phyloP scores from a whole-genome alignment of 108 stramenopile species.

The Nitzschia inconspicua region DNA sequence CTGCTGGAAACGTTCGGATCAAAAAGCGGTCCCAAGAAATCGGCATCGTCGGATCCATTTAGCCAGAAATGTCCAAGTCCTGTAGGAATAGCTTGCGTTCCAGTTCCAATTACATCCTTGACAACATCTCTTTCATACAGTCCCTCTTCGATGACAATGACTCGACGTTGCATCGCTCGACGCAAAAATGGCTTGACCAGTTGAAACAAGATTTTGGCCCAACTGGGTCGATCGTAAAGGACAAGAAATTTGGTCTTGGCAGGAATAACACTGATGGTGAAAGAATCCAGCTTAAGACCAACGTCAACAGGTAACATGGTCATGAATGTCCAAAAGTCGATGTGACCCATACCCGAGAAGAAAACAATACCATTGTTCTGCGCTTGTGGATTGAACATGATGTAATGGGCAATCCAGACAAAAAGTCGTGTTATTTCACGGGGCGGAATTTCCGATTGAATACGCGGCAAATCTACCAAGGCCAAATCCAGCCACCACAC shows the following conservation, averaged over 20 bases:
- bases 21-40: too few species aligned
- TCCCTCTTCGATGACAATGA: slow-evolving; percentile 1
- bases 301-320: background rate
- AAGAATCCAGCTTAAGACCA: background rate
- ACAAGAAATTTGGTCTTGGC: background rate
- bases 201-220: background rate
- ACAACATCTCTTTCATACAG: background rate
- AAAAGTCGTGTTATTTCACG: background rate
- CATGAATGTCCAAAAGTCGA: slow-evolving; percentile 2
- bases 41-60: too few species aligned
- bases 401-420: slow-evolving; percentile 1
- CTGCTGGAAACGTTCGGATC: too few species aligned
- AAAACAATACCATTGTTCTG: background rate
- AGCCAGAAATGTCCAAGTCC: too few species aligned
- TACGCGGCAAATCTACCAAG: background rate
- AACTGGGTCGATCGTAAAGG: background rate
- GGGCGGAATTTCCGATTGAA: background rate
- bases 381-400: background rate
- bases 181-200: background rate
- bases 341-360: background rate
- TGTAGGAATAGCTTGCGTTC: too few species aligned
- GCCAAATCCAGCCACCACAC: slow-evolving; percentile 1
- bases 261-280: too few species aligned
- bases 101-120: too few species aligned
- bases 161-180: background rate